Evolutionary conservation across 305 asterid genomes (phyloP), one percentile per base, ranked within the genome.

Genomic region (Solanum chacoense): DNA sequence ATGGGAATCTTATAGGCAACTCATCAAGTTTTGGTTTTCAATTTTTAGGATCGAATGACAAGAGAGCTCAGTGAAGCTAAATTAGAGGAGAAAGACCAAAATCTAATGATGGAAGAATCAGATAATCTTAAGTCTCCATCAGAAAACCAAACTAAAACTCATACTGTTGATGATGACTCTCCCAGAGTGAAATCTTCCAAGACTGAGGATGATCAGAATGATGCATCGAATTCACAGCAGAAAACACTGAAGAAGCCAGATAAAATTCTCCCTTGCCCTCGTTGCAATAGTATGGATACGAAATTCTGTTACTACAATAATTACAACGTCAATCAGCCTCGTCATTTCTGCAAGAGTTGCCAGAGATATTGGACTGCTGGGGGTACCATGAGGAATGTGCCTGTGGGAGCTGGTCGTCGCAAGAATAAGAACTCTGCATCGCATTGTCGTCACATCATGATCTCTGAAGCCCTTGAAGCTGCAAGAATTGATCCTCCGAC

Each of bases 311-410:
- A 96, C 91, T 96, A 92, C 93, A 96, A 96, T 89, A 97, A 97
- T 90, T 95, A 97, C 94, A 97, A 97, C 18, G 89, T 93, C 42
- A 95, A 92, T 38, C 98, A 95, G 87, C 98, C 99, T 50, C 95
- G 98, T 3, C 95, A 95, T 89, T 94, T 94, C 77, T 96, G 99
- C 92, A 95, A 94, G 95, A 93, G 94, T 85, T 95, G 98, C 77
- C 98, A 95, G 89, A 92, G 98, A 90, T 96, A 95, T 55, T 95
- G 98, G 98, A 96, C 99, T 0, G 98, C 98, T n/a, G 98, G 98
- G 20, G 98, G 97, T 88, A 95, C 95, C 1, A 95, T 95, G 96
- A 96, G 98, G 92, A 94, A 94, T 36, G 94, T 95, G 38, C 97
- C 98, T 0, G 95, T 94, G 11, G 96, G 98, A 32, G 96, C 98